phyloP scores from a whole-genome alignment of 495 filamentous ascomycete genomes.

The Podospora australis region DNA sequence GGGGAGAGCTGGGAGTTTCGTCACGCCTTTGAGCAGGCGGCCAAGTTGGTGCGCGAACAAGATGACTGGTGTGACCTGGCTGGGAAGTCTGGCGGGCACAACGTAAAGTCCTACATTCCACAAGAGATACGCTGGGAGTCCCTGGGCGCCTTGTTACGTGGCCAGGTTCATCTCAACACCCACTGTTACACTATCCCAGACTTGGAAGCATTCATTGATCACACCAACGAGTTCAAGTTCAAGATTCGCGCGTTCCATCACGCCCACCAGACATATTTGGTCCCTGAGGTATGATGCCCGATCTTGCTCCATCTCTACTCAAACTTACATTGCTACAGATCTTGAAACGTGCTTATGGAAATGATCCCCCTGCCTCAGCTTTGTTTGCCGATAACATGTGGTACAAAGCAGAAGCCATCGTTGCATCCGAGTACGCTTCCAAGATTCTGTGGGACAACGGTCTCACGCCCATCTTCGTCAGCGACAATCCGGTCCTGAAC shows the following conservation, averaged over 20 bases:
- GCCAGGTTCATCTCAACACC: conserved; percentile 55
- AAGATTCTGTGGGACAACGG: conserved; percentile 55
- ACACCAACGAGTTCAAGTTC: conserved; percentile 62
- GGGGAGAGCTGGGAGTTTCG: conserved; percentile 60
- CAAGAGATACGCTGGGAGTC: conserved; percentile 54
- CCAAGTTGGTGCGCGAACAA: conserved; percentile 45
- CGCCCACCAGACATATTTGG: conserved; percentile 53
- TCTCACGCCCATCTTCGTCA: conserved; percentile 45
- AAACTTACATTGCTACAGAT: conserved; percentile 23
- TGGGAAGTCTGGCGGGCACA: conserved; percentile 31
- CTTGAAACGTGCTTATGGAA: conserved; percentile 44
- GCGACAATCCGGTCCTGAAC: conserved; percentile 45
- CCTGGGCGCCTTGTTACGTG: conserved; percentile 50
- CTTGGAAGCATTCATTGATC: conserved; percentile 55
- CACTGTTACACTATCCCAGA: conserved; percentile 64
- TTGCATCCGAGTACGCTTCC: conserved; percentile 52
- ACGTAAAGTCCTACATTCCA: conserved; percentile 39
- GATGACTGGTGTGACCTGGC: conserved; percentile 55
- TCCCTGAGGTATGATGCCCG: conserved; percentile 50
- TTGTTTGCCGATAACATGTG: conserved; percentile 57
- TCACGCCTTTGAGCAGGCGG: conserved; percentile 53
- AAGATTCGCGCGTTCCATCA: conserved; percentile 57
- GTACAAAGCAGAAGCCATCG: conserved; percentile 58
- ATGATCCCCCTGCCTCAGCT: conserved; percentile 38
- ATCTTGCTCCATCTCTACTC: too few relatives aligned